Conservation (phyloP, 2,329 filamentous ascomycete species). For the Botrytis sinoallii region DNA sequence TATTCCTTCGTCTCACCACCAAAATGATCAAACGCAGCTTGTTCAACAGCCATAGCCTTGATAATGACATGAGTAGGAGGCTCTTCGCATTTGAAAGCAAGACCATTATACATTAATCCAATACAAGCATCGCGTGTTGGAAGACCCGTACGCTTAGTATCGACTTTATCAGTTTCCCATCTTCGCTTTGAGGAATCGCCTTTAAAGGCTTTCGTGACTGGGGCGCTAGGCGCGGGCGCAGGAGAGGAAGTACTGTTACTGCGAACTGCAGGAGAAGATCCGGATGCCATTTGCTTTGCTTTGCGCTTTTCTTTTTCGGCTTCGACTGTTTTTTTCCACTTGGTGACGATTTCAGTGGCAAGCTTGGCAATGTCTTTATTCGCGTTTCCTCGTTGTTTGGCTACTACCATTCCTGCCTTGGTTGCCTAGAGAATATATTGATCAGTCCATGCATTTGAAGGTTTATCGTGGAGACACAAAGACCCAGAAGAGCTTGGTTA, state of each 20-base stretch:
- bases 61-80: slow-evolving; percentile 69
- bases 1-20: slow-evolving; percentile 73
- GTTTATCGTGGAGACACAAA: slow-evolving; percentile 6
- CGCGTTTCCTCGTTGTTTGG: slow-evolving; percentile 71
- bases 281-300: slow-evolving; percentile 23
- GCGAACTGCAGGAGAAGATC: slow-evolving; percentile 28
- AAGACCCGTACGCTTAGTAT: slow-evolving; percentile 71
- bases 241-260: slow-evolving; percentile 29
- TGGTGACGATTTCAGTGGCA: slow-evolving; percentile 78
- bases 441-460: background rate
- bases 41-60: slow-evolving; percentile 77
- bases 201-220: slow-evolving; percentile 49
- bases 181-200: slow-evolving; percentile 76
- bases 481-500: slow-evolving; percentile 3
- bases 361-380: slow-evolving; percentile 78
- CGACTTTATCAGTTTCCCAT: slow-evolving; percentile 76
- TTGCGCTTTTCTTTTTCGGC: slow-evolving; percentile 55
- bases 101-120: slow-evolving; percentile 88
- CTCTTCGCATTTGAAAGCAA: slow-evolving; percentile 68
- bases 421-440: slow-evolving; percentile 55
- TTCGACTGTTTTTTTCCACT: slow-evolving; percentile 81
- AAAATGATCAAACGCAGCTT: slow-evolving; percentile 67
- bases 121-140: slow-evolving; percentile 78
- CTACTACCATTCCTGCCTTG: slow-evolving; percentile 86
- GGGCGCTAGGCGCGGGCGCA: slow-evolving; percentile 40